Evolutionary conservation across 2,329 filamentous ascomycete genomes (phyloP).

Genomic region (Tolypocladium inflatum): DNA sequence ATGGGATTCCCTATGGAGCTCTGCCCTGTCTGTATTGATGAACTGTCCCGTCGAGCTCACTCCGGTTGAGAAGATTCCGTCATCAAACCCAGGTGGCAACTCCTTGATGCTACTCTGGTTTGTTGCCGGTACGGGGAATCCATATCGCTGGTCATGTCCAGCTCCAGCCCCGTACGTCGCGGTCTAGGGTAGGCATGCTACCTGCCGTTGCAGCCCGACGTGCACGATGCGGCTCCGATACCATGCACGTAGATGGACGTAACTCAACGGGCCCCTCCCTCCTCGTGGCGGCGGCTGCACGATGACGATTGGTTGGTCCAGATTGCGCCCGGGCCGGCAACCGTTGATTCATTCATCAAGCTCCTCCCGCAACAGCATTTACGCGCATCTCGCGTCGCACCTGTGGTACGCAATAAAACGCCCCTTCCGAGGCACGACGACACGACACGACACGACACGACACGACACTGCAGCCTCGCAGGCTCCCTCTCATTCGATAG

Average conservation of each 20-base stretch:
- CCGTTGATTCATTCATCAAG: neutral
- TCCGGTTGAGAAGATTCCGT: too few species aligned
- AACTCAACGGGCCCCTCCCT: neutral
- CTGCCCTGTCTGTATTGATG: too few species aligned
- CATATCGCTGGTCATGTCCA: too few species aligned
- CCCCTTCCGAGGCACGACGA: neutral
- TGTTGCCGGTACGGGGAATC: too few species aligned
- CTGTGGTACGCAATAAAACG: neutral
- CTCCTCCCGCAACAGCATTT: neutral
- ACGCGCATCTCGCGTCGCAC: neutral
- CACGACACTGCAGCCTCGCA: neutral
- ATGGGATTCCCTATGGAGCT: too few species aligned
- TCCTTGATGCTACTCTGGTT: too few species aligned
- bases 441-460: neutral
- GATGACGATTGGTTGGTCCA: constrained; percentile 5
- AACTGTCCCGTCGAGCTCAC: too few species aligned
- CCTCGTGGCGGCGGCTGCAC: neutral
- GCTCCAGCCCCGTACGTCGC: too few species aligned
- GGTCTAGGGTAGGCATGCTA: too few species aligned
- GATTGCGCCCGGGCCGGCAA: neutral
- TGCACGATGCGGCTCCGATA: too few species aligned
- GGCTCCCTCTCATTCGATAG: neutral
- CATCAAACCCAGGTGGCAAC: too few species aligned
- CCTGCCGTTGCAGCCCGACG: too few species aligned
- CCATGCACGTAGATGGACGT: neutral